Evolutionary conservation across 108 stramenopile species (phyloP), one percentile per base, ranked within the genome.

Genomic region (Nitzschia palea): DNA sequence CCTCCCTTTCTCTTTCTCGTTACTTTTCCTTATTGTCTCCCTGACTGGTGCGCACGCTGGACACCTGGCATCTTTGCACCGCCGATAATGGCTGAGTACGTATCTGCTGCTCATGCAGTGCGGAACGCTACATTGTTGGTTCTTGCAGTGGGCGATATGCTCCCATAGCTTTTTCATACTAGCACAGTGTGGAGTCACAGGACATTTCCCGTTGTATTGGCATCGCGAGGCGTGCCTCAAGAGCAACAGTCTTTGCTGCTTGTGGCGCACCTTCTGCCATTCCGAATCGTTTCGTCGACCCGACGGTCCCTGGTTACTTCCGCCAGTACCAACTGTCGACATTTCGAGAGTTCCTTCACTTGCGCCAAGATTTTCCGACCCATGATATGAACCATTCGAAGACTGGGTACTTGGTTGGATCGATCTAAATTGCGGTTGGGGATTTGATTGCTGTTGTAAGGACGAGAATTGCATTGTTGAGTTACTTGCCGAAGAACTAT

Each of bases 21-120:
- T 66, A 31, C 82, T 82, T 67, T 79, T 85, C 45, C 93, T 81
- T 56, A 99, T 98, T 9, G 94, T 91, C 42, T 98, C 95, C 18
- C 96, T 77, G 4, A 99, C 98, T 20, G 98, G 98, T 9, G 79
- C 94, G 80, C 98, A 99, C 1, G 97, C 95, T 5, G 94, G 88
- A 65, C 98, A 99, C 18, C 78, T 51, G 8, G 79, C 60, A 68
- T 97, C 90, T 70, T 98, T 97, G 75, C 99, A 99, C 35, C 93
- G 81, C 44, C 96, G 89, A 76, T 97, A 98, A 67, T 99, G 99
- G 65, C 94, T 96, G 23, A 99, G 79, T 30, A 99, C 97, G 64
- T 98, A 97, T 43, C 99, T 85, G 56, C 97, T 98, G 42, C 96
- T 98, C 69, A 98, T 96, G 78, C 98, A 99, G 66, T 97, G 98